Evolutionary conservation across 2,329 filamentous ascomycete genomes (phyloP), one percentile per base, ranked within the genome.

Genomic region (Boeremia lycopersici): DNA sequence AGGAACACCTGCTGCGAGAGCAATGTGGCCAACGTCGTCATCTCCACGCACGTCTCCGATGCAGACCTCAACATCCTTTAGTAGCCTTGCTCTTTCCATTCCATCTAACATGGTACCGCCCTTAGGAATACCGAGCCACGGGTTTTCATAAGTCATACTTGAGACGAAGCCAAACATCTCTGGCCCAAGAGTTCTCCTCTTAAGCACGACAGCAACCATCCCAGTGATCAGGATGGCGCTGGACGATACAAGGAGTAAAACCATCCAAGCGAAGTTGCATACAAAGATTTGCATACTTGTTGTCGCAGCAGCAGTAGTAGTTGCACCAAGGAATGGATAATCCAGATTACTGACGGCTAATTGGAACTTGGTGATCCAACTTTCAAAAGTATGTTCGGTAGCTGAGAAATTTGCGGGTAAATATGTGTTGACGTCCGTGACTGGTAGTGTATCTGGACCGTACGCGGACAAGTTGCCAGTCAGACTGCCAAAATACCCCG

Each of bases 61-160:
- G 28, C 53, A 60, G 0, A 75, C 60, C 17, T 68, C 53, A 0
- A 74, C 50, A 44, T 75, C 70, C 47, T 61, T 68, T 10, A 76
- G 34, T 2, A 74, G 49, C n/a, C 69, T 63, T 6, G 74, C 65
- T 42, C 73, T 34, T 49, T 75, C 72, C 67, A 72, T 72, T 0
- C 64, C 71, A 42, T 73, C 68, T 7, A 74, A 36, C 50, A 62
- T 69, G 5, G 42, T 70, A 3, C 72, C 72, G 4, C 71, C 71
- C 3, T 56, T 7, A 0, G 69, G 68, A 1, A 75, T 49, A 2
- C 51, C 65, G 23, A 75, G 23, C 34, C 61, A 70, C 1, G 63
- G 69, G 34, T 74, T 74, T 26, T 75, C 69, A 30, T 75, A 76
- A 0, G 73, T 75, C 69, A 75, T 71, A 45, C 71, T 74, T 1